Base-by-base conservation (phyloP, 208 protist genomes). In the Leishmania arabica region DNA sequence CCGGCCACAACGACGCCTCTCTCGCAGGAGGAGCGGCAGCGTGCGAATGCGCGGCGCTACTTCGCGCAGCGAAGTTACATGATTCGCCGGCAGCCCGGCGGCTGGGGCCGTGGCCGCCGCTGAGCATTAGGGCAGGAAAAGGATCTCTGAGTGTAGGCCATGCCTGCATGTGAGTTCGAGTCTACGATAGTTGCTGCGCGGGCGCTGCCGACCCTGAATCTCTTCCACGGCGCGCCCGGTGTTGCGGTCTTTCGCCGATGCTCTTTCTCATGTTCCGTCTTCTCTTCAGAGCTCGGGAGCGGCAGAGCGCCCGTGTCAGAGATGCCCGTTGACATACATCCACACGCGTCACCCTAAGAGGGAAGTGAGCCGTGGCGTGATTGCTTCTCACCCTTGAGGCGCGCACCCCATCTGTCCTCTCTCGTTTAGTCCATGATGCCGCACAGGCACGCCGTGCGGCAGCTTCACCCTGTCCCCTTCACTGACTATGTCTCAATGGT, bases 31-130 rank as follows among this genome's bases (percentile, higher is more conserved):
- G 68, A 78, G 75, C 71, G 72, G n/a, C 81, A 79, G 8, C 86
- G 89, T 15, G 89, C 80, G 24, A 89, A 90, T 53, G 81, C 89
- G 8, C 83, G 86, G 49, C 74, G 66, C 49, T 92, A 81, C 80
- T 92, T 92, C 69, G 76, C 89, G 1, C 71, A 79, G 45, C 79
- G 79, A 2, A 82, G 84, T 40, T 82, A 90, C 75, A 71, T 74
- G 37, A 84, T 77, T 34, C 68, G 68, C 42, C 68, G 68, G 49
- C 85, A 73, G 17, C 49, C 78, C 27, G 80, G 64, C 19, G 62
- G 27, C 74, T 75, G 65, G 77, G 73, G 66, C 6, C 75, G 27
- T 77, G 72, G 70, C 60, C 73, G 74, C 65, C 70, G 82, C 53
- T 73, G 68, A 84, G 24, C 51, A 45, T 81, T 21, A 31, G 53